Base-by-base conservation (phyloP, 2,329 filamentous ascomycete genomes). In the Cladosporium sp. region DNA sequence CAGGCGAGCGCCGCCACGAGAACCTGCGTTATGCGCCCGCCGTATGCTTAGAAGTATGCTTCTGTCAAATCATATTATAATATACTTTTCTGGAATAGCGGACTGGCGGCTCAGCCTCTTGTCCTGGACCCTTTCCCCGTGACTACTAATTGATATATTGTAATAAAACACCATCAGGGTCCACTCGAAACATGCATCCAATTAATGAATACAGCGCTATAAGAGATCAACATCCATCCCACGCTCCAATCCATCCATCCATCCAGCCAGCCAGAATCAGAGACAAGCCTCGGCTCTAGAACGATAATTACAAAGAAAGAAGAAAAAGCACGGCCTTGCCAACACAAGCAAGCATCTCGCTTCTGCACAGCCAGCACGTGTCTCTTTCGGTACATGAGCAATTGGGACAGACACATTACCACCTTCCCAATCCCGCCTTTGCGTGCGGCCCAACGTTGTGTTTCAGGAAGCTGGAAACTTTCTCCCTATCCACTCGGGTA, bases 21-120 rank as follows among this genome's bases (percentile, higher is more conserved):
- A 36, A 41, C 36, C 36, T 41, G 26, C 49, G 24, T 52, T 7
- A 14, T 36, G 12, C 34, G 34, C 34, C 32, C 32, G 32, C 32
- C 32, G 34, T 55, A 55, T 55, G 52, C 52, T 55, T 55, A 55
- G 28, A 34, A 55, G 52, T 55, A 55, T 55, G 52, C 28, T 55
- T 55, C 32, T n/a, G 28, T 32, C 28, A n/a, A n/a, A 55, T 55
- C 28, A 30, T 34, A 21, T n/a, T 47, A 47, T 12, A 32, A 32
- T 34, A 55, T 32, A 21, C 52, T 34, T 55, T 34, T 32, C 18
- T 21, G 15, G 30, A 10, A 32, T 18, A 11, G 52, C n/a, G 32
- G 32, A n/a, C 21, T 32, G 4, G 52, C 52, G 52, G 18, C 52
- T 55, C 52, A 32, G 30, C 8, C 8, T 44, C 41, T 21, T 14